These are phyloP conservation scores for Coemansia sp. DNA, from an alignment of 192 early-diverging fungal species.

Conservation along the genomic window DNA sequence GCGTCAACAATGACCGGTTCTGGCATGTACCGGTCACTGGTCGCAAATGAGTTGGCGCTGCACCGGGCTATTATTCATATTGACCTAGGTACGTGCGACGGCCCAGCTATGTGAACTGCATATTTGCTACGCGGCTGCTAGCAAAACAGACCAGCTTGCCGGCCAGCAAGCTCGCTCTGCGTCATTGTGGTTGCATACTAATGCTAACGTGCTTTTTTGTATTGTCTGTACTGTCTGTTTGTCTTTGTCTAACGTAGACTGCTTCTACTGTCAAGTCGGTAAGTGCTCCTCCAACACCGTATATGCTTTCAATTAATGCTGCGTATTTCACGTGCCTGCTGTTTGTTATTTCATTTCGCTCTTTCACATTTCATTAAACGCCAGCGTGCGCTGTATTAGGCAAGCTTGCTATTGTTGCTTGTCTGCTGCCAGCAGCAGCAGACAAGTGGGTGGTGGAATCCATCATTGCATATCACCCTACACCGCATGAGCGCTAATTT, in stretches of 20 bases:
- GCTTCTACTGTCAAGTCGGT: conserved; percentile 81
- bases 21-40: conserved; percentile 12
- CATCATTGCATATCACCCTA: too few relatives aligned
- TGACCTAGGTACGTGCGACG: conserved; percentile 57
- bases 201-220: background rate
- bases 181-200: background rate
- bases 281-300: conserved; percentile 16
- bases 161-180: background rate
- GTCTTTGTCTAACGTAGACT: conserved; percentile 54
- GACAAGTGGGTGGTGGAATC: too few relatives aligned
- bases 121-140: background rate
- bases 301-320: background rate
- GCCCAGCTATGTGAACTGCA: too few relatives aligned
- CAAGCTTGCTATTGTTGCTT: background rate
- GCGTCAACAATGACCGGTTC: conserved; percentile 14
- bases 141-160: background rate
- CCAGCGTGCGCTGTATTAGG: background rate
- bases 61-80: conserved; percentile 56
- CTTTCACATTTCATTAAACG: background rate
- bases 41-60: conserved; percentile 39
- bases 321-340: background rate
- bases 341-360: background rate
- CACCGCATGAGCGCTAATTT: conserved; percentile 1
- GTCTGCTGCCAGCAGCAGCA: background rate
- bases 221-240: background rate